Evolutionary conservation across 495 filamentous ascomycete species (phyloP).

Genomic region (Penicillium tannophilum): DNA sequence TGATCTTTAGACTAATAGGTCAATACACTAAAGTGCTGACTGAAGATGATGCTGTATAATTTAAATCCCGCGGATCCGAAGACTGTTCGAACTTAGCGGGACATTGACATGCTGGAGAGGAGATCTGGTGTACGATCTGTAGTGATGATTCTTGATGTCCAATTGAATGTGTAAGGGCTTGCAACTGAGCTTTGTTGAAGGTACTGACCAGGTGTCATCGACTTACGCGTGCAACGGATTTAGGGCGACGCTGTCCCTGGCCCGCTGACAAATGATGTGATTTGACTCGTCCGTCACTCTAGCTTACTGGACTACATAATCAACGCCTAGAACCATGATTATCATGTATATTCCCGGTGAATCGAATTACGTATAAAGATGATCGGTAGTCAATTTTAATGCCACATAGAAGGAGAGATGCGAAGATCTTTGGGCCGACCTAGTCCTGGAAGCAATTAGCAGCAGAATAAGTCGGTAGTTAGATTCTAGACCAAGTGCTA

Average conservation of each 20-base stretch:
- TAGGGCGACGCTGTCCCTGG: background rate
- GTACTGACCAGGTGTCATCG: constrained; percentile 9
- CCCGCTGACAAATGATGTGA: constrained; percentile 28
- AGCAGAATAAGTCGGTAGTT: too few species aligned
- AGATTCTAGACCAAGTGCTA: background rate
- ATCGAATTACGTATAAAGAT: too few species aligned
- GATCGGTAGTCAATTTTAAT: too few species aligned
- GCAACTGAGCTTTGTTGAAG: background rate
- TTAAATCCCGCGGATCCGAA: background rate
- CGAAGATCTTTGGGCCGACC: too few species aligned
- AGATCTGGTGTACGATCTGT: background rate
- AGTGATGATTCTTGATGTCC: background rate
- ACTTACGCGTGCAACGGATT: background rate
- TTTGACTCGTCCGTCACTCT: constrained; percentile 9
- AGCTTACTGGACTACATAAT: background rate
- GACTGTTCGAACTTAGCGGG: background rate
- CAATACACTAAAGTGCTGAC: background rate
- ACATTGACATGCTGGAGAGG: background rate
- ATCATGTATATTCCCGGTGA: background rate
- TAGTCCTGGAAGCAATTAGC: too few species aligned
- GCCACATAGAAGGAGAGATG: too few species aligned
- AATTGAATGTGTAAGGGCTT: background rate
- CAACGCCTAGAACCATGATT: too few species aligned
- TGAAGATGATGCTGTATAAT: background rate
- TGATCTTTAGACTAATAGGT: background rate